These are phyloP conservation scores for Auxenochlorella pyrenoidosa DNA, from an alignment of 139 green algal species.

Conservation along the genomic window DNA sequence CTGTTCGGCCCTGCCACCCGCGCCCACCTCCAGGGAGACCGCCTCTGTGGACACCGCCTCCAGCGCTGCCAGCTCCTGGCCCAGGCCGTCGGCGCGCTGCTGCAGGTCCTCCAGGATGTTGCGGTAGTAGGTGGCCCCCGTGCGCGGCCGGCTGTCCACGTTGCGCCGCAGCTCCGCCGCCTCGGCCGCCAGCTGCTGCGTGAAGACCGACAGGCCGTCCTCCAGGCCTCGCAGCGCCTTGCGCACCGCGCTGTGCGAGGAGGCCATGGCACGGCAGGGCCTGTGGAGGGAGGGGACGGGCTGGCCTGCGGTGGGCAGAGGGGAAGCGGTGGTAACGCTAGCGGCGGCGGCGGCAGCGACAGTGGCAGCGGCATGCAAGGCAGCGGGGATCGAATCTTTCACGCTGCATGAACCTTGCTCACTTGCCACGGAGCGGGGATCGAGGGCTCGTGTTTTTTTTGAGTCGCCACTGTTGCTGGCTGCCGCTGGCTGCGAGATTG, in stretches of 20 bases:
- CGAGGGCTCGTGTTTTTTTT: too few species aligned
- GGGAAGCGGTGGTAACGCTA: too few species aligned
- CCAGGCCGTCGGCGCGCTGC: conserved; percentile 6
- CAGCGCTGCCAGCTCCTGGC: conserved; percentile 32
- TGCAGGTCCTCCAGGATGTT: conserved; percentile 39
- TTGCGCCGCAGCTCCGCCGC: conserved; percentile 33
- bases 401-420: too few species aligned
- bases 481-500: too few species aligned
- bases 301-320: too few species aligned
- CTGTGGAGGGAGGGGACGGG: not conserved
- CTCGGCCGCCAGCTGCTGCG: conserved; percentile 1
- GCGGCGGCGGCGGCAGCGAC: too few species aligned
- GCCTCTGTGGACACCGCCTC: conserved; percentile 35
- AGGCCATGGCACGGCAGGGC: not conserved
- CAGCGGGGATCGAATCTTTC: too few species aligned
- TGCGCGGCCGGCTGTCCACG: conserved; percentile 27
- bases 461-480: too few species aligned
- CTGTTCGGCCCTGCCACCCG: not conserved
- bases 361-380: too few species aligned
- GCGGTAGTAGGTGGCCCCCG: conserved; percentile 31
- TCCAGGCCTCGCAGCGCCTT: conserved; percentile 7
- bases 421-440: too few species aligned
- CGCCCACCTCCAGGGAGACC: conserved; percentile 30
- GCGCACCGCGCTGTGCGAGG: not conserved
- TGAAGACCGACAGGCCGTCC: conserved; percentile 22